A percentile compares a stretch with the other conserved stretches of the same genome.
Conservation (phyloP, 805 yeast species). For the Yarrowia deformans region DNA sequence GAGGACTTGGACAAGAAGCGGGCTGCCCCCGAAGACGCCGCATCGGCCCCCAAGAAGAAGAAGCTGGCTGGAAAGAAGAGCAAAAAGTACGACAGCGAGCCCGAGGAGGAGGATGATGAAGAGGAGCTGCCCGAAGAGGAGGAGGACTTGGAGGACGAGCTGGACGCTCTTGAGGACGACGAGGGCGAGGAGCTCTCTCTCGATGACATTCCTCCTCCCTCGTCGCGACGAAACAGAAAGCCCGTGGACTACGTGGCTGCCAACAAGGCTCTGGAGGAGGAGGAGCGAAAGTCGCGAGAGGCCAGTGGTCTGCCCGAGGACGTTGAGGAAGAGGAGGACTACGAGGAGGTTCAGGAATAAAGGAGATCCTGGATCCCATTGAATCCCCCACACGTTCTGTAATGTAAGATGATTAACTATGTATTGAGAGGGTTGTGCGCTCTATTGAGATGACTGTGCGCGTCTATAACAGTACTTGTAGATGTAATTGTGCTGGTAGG, state of each 20-base stretch:
- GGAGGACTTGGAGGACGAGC: slow-evolving; percentile 53
- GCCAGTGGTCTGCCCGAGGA: slow-evolving; percentile 53
- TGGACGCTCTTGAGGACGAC: slow-evolving; percentile 76
- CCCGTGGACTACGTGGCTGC: slow-evolving; percentile 85
- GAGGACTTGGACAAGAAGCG: slow-evolving; percentile 25
- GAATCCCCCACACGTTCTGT: neutral
- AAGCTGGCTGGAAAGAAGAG: slow-evolving; percentile 44
- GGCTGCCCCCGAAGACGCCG: neutral
- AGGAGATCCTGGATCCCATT: neutral
- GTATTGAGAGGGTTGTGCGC: neutral
- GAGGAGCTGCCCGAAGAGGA: slow-evolving; percentile 50
- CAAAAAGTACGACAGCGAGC: slow-evolving; percentile 59
- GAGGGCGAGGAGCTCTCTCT: slow-evolving; percentile 81
- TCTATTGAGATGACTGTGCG: too few species aligned
- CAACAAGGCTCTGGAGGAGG: slow-evolving; percentile 69
- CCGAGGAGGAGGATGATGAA: slow-evolving; percentile 55
- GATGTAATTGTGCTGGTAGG: too few species aligned
- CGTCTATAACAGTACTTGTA: too few species aligned
- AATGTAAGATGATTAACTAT: slow-evolving; percentile 19
- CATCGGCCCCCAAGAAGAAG: slow-evolving; percentile 35
- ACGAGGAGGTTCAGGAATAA: slow-evolving; percentile 46
- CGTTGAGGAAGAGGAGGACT: slow-evolving; percentile 59
- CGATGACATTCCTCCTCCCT: slow-evolving; percentile 67
- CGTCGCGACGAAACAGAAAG: slow-evolving; percentile 87
- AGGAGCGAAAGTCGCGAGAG: slow-evolving; percentile 51